Evolutionary conservation across 805 yeast species (phyloP).

Genomic region (Candida stauntonica): DNA sequence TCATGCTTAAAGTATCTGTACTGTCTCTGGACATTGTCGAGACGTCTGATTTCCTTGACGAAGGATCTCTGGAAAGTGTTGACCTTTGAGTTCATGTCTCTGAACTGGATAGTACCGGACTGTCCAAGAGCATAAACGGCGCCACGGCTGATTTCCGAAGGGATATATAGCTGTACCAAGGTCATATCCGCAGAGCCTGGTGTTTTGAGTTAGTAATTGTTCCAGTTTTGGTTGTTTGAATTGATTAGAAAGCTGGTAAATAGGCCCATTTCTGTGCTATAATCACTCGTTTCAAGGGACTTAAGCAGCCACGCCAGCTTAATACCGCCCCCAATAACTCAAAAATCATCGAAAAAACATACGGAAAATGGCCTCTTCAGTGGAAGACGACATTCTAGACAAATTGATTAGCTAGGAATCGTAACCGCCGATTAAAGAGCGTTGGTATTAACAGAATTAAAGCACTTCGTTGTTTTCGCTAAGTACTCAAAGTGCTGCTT

Average conservation of each 20-base stretch:
- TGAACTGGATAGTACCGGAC: conserved; percentile 79
- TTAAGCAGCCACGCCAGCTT: no score
- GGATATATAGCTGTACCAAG: conserved; percentile 85
- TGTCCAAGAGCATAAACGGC: conserved; percentile 83
- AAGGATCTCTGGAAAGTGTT: conserved; percentile 86
- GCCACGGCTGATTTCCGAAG: conserved; percentile 87
- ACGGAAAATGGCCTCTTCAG: conserved; percentile 40
- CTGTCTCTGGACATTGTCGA: conserved; percentile 87
- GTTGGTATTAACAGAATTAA: no score
- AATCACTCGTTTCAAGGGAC: no score
- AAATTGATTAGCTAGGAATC: not conserved
- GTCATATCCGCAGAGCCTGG: conserved; percentile 94
- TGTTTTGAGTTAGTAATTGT: conserved; percentile 7
- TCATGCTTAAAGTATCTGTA: conserved; percentile 52
- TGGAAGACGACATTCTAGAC: conserved; percentile 5
- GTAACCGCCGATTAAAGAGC: not conserved
- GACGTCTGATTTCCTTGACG: conserved; percentile 79
- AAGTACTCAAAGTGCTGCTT: no score
- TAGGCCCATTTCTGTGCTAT: no score
- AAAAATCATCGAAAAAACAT: conserved; percentile 15
- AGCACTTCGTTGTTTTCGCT: not conserved
- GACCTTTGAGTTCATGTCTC: conserved; percentile 82
- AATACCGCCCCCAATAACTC: not conserved
- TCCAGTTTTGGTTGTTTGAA: no score
- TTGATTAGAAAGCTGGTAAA: no score